Evolutionary conservation across 179 eudicot genomes (phyloP).

Genomic region (Silene noctiflora): DNA sequence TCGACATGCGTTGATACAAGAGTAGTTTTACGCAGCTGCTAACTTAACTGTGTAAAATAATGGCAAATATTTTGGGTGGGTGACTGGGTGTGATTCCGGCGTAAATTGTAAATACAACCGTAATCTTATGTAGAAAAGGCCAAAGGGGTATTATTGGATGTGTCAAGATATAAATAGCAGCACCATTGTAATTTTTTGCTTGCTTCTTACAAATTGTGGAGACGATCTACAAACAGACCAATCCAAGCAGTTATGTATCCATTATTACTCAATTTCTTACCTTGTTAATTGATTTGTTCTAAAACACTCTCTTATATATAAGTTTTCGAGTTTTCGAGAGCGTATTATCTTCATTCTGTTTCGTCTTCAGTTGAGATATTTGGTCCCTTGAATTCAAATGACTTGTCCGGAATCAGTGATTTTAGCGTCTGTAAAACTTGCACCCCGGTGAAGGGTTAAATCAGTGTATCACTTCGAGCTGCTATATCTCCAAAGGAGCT

Average conservation of each 20-base stretch:
- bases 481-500: no score
- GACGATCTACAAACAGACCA: no score
- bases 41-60: constrained; percentile 7
- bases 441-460: no score
- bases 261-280: neutral
- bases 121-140: constrained; percentile 1
- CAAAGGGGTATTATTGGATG: neutral
- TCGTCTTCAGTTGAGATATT: neutral
- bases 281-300: neutral
- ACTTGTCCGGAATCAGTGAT: no score
- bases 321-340: neutral
- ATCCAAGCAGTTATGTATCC: neutral
- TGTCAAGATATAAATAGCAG: neutral
- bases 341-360: neutral
- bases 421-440: no score
- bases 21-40: constrained; percentile 14
- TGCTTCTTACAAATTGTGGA: neutral
- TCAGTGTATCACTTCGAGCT: no score
- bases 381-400: no score
- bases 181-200: neutral
- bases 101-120: constrained; percentile 13
- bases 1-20: constrained; percentile 22
- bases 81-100: neutral
- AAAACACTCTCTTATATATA: neutral
- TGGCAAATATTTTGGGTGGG: neutral